Base-by-base conservation (phyloP, 768 basidiomycete species). In the Botryobasidium botryosum region DNA sequence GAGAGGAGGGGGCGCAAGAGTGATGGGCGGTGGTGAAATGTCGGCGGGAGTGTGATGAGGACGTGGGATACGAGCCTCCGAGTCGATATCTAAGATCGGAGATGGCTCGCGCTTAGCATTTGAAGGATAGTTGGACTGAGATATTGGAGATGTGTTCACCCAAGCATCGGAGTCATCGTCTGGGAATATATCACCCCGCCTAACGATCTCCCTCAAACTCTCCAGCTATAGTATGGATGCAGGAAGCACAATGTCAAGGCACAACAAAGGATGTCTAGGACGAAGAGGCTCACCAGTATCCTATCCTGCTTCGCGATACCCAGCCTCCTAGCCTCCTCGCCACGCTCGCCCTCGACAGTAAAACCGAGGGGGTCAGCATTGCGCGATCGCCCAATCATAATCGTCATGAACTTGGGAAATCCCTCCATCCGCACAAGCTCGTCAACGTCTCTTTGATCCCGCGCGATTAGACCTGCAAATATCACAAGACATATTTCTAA, bases 401-500 rank as follows among this genome's bases (percentile, higher is more conserved):
- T 23, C 21, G 15, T 13, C 20, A 47, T 21, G 5, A 55, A 51
- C 7, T 52, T 35, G 15, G 54, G 46, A 40, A 65, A 59, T 44
- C 60, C 58, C 1, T 55, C 46, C 40, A 57, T 56, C 10, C 58
- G 56, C 25, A 69, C 71, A 18, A 85, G 59, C 24, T 81, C 78
- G 3, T 60, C 48, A 7, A 83, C 59, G 13, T 72, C 72, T 15
- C 59, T 56, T 0, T 68, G 53, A 46, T 84, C 77, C 41, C 72
- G 70, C 3, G 81, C 67, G 4, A 77, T 68, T 4, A 86, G 62
- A 0, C 74, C 68, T 8, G 68, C 63, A 49, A 81, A 82, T 50
- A 79, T 70, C 0, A 68, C 60, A 4, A 84, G 59, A 27, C 75
- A 67, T 17, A 69, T 64, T 51, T 85, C 79, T 26, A 86, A 58